Evolutionary conservation across 768 basidiomycete species (phyloP).

Genomic region (Polyporus arcularius): DNA sequence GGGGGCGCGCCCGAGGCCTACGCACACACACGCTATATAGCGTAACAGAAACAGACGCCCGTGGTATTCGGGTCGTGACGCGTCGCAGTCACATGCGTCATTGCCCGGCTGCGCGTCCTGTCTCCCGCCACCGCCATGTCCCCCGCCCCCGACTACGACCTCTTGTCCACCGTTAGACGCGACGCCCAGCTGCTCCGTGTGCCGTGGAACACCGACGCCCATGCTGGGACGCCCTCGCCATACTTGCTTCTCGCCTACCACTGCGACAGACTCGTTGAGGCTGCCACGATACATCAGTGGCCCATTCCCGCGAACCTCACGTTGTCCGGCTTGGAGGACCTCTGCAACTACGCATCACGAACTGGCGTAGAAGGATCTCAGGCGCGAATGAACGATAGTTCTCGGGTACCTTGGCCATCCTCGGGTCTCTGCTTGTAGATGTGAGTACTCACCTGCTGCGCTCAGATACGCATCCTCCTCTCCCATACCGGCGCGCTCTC

Average conservation of each 20-base stretch:
- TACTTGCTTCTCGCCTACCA: constrained; percentile 68
- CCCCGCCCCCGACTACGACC: constrained; percentile 22
- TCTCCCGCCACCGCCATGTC: neutral
- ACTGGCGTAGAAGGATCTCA: neutral
- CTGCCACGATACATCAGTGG: constrained; percentile 57
- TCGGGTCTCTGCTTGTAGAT: neutral
- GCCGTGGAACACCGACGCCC: constrained; percentile 58
- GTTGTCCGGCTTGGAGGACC: constrained; percentile 39
- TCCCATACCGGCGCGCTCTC: constrained; percentile 15
- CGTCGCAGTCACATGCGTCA: constrained; percentile 14
- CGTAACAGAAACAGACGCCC: constrained; percentile 13
- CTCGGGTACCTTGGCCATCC: constrained; percentile 1
- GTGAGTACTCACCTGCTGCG: constrained; percentile 2
- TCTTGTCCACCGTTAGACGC: constrained; percentile 60
- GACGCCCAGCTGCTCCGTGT: constrained; percentile 49
- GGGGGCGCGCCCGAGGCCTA: constrained; percentile 13
- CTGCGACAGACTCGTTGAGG: constrained; percentile 55
- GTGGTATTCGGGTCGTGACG: constrained; percentile 18
- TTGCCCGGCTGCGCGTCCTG: neutral
- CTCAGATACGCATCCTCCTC: constrained; percentile 14
- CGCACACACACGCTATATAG: constrained; percentile 11
- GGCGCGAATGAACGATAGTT: neutral
- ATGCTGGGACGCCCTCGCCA: constrained; percentile 49
- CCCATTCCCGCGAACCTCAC: constrained; percentile 35
- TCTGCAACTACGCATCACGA: constrained; percentile 50